phyloP scores from a whole-genome alignment of 2,329 filamentous ascomycete genomes.

The Arthrobotrys conoides region DNA sequence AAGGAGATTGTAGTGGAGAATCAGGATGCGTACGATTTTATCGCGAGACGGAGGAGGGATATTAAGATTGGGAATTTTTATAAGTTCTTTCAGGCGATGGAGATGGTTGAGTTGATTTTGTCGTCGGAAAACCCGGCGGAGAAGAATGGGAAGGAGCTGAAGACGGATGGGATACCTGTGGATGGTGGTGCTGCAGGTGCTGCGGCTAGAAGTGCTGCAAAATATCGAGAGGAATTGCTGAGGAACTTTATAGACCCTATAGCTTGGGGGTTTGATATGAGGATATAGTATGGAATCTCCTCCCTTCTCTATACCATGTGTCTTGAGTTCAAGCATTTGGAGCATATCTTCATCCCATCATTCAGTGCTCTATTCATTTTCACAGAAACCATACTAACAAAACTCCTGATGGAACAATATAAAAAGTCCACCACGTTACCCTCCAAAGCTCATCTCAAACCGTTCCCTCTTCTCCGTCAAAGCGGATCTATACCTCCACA shows the following conservation, averaged over 20 bases:
- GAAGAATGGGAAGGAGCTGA: neutral
- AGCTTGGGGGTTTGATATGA: constrained; percentile 49
- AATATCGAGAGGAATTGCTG: constrained; percentile 51
- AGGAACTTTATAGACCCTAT: constrained; percentile 50
- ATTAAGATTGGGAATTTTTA: constrained; percentile 59
- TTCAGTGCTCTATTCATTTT: neutral
- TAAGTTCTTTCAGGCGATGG: constrained; percentile 53
- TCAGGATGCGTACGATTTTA: constrained; percentile 54
- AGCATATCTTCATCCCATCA: neutral
- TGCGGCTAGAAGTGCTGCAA: constrained; percentile 34
- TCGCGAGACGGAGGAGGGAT: constrained; percentile 35
- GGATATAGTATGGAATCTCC: constrained; percentile 51
- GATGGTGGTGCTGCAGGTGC: constrained; percentile 23
- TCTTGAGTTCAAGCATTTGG: neutral
- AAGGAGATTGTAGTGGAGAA: constrained; percentile 42
- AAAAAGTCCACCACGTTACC: constrained; percentile 39
- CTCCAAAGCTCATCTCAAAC: constrained; percentile 41
- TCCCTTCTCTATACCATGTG: neutral
- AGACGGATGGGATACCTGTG: neutral
- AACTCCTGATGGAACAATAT: neutral
- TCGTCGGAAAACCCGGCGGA: constrained; percentile 24
- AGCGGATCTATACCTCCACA: constrained; percentile 48
- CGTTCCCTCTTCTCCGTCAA: constrained; percentile 52
- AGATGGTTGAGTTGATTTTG: constrained; percentile 49
- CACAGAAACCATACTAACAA: neutral